A percentile compares a stretch with the other conserved stretches of the same genome.
Evolutionary conservation across 2,329 filamentous ascomycete genomes (phyloP).

Genomic region (Triangularia verruculosa): DNA sequence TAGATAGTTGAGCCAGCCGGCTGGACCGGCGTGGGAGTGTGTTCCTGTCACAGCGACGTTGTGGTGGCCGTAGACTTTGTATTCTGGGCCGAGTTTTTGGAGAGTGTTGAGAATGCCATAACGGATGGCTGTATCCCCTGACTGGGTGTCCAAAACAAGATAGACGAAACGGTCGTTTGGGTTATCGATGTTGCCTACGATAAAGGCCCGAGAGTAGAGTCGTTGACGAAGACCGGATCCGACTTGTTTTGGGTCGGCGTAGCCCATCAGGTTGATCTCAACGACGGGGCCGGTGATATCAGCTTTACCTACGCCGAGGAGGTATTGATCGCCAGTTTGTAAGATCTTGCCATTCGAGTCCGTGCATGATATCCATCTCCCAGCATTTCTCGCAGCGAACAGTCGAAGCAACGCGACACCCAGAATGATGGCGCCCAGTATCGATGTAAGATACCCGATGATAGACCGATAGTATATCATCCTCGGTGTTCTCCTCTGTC

Average conservation of each 20-base stretch:
- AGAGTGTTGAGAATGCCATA: conserved; percentile 82
- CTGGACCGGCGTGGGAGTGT: conserved; percentile 88
- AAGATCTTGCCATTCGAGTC: not conserved
- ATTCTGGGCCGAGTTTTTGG: conserved; percentile 64
- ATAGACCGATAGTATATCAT: not conserved
- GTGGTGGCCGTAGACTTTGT: conserved; percentile 69
- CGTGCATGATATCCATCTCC: not conserved
- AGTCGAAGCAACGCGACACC: not conserved
- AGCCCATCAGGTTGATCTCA: conserved; percentile 88
- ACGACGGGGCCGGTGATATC: conserved; percentile 73
- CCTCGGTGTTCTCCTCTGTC: not conserved
- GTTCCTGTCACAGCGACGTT: conserved; percentile 91
- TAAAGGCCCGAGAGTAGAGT: conserved; percentile 85
- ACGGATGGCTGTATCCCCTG: conserved; percentile 83
- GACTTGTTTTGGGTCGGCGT: conserved; percentile 79
- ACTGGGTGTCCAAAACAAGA: conserved; percentile 80
- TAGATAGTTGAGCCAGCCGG: conserved; percentile 91
- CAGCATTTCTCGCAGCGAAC: not conserved
- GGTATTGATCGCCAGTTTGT: conserved; percentile 40
- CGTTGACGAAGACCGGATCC: conserved; percentile 84
- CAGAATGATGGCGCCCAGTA: not conserved
- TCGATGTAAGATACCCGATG: not conserved
- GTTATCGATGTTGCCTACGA: conserved; percentile 66
- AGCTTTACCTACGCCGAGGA: conserved; percentile 55
- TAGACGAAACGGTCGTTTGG: conserved; percentile 77